Evolutionary conservation across 1,284 basidiomycete species (phyloP), one percentile per base, ranked within the genome.

Genomic region (Apiotrichum veenhuisii): DNA sequence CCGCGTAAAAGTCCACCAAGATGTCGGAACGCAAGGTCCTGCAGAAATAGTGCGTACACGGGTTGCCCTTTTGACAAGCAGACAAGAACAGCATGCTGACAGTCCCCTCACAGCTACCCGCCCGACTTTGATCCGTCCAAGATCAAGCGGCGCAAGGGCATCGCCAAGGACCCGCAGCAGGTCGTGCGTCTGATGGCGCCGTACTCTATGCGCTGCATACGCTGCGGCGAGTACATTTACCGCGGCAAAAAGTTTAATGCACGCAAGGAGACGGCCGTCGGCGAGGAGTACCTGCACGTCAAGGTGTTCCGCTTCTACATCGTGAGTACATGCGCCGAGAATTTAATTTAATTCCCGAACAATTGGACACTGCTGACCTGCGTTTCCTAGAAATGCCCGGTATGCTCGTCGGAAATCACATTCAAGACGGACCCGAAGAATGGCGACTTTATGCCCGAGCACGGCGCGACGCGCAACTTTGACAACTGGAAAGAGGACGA

Each of bases 351-450:
- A n/a, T n/a, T n/a, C n/a, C n/a, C n/a, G n/a, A n/a, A n/a, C n/a
- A n/a, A n/a, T n/a, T n/a, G n/a, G n/a, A 1, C 15, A 10, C 11
- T 23, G 41, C 22, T 43, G 43, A 43, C 11, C 37, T n/a, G 12
- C 15, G 34, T 14, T 12, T 37, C n/a, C 0, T 54, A 77, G 73
- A 81, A 81, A 73, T 81, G 93, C 70, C 93, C 91, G 8, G 80
- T 91, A 45, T 97, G 93, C 74, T 96, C 92, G 2, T 89, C 94
- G 10, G 96, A 99, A 75, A 98, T 99, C 65, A 98, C 96, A 0
- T 99, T 99, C 85, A 98, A 98, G 77, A 98, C 95, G 0, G 96
- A 98, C 74, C 96, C 95, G 11, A 95, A 95, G 82, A 97, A 96
- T 70, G 95, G 92, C 1, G 93, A 97, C 75, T 97, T 96, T 69